phyloP scores from a whole-genome alignment of 164 flowering plant species.

The Protea cynaroides region DNA sequence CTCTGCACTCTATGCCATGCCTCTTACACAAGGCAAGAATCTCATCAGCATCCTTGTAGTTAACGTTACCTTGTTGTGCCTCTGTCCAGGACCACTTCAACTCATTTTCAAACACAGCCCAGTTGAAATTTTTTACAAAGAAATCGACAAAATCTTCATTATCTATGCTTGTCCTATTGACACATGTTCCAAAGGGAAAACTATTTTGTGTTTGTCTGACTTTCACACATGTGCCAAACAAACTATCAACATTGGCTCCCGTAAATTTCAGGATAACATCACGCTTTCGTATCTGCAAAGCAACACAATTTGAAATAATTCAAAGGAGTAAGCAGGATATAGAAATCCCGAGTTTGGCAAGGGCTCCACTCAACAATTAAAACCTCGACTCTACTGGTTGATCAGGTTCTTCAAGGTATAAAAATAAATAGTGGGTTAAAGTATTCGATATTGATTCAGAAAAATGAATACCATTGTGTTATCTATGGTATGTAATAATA shows the following conservation, averaged over 20 bases:
- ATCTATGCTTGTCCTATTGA: conserved; percentile 71
- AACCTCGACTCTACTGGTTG: neutral
- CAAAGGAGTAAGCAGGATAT: neutral
- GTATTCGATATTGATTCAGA: too few relatives aligned
- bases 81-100: conserved; percentile 95
- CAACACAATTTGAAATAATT: neutral
- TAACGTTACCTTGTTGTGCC: conserved; percentile 66
- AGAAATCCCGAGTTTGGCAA: neutral
- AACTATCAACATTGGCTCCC: conserved; percentile 26
- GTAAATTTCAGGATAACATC: conserved; percentile 72
- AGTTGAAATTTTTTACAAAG: conserved; percentile 74
- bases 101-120: conserved; percentile 94
- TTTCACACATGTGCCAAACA: conserved; percentile 44
- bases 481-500: too few relatives aligned
- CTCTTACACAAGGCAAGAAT: conserved; percentile 40
- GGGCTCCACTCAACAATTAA: neutral
- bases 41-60: conserved; percentile 90
- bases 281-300: conserved; percentile 76
- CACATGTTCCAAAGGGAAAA: conserved; percentile 81
- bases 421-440: neutral
- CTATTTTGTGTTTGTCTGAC: conserved; percentile 69
- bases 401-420: neutral
- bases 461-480: too few relatives aligned
- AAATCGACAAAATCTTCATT: conserved; percentile 79
- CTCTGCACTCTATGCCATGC: conserved; percentile 54